Evolutionary conservation across 2,329 filamentous ascomycete genomes (phyloP).

Genomic region (Penicillium frequentans): DNA sequence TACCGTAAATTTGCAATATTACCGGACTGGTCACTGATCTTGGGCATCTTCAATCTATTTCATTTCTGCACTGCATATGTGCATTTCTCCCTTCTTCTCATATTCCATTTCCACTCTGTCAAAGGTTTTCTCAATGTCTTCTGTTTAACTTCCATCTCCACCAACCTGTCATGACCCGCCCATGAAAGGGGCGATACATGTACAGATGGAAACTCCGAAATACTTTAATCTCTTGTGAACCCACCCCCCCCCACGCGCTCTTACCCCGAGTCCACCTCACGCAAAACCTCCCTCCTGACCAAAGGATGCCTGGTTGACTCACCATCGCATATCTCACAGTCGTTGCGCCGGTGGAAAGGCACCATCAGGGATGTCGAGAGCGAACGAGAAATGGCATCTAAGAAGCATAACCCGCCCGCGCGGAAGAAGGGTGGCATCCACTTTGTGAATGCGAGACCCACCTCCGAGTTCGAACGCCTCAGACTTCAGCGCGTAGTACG

Average conservation of each 20-base stretch:
- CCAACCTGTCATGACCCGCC: neutral
- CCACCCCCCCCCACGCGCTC: neutral
- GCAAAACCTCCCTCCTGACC: neutral
- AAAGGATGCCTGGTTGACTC: neutral
- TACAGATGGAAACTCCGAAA: neutral
- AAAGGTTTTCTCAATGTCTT: neutral
- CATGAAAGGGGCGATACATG: neutral
- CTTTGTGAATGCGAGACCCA: conserved; percentile 35
- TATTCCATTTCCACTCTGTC: neutral
- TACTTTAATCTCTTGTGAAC: neutral
- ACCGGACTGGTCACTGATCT: neutral
- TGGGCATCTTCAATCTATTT: neutral
- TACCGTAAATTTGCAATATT: too few species aligned
- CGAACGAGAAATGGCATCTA: conserved; percentile 21
- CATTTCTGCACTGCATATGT: neutral
- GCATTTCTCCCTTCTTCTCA: neutral
- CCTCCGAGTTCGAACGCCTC: conserved; percentile 28
- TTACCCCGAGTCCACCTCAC: neutral
- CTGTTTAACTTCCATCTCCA: neutral
- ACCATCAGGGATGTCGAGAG: neutral
- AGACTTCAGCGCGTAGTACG: conserved; percentile 32
- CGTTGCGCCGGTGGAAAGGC: neutral
- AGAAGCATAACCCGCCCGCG: conserved; percentile 14
- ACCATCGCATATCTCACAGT: neutral
- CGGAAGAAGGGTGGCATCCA: conserved; percentile 29